Evolutionary conservation across 371 early-diverging fungal species (phyloP).

Genomic region (Smittium mucronatum): DNA sequence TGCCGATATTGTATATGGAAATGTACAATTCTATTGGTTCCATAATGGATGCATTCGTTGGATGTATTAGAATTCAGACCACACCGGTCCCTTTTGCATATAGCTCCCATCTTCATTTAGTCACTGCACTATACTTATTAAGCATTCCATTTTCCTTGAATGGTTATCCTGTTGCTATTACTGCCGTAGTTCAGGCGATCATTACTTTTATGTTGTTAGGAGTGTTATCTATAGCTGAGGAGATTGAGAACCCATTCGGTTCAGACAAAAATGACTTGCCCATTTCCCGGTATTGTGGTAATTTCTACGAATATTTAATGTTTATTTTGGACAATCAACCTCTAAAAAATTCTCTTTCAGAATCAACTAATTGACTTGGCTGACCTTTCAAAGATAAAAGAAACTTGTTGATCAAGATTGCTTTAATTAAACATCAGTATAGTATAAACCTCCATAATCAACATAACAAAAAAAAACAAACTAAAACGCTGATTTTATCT

Average conservation of each 20-base stretch:
- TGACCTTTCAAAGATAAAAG: too few relatives aligned
- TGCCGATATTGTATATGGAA: background rate
- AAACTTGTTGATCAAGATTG: too few relatives aligned
- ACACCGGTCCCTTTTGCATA: slow-evolving; percentile 78
- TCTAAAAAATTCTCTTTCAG: too few relatives aligned
- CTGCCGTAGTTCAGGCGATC: slow-evolving; percentile 42
- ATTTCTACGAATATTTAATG: slow-evolving; percentile 22
- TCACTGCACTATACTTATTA: slow-evolving; percentile 50
- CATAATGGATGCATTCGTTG: slow-evolving; percentile 21
- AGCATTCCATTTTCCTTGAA: slow-evolving; percentile 56
- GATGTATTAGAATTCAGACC: slow-evolving; percentile 60
- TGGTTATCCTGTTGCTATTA: slow-evolving; percentile 22
- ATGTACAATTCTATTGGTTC: background rate
- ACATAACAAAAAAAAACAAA: too few relatives aligned
- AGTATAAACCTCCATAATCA: too few relatives aligned
- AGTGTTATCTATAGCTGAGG: slow-evolving; percentile 51
- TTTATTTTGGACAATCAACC: too few relatives aligned
- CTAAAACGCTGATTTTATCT: too few relatives aligned
- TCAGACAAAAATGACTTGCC: slow-evolving; percentile 47
- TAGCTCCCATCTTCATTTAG: slow-evolving; percentile 59
- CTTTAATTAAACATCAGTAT: too few relatives aligned
- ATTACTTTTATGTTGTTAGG: slow-evolving; percentile 58
- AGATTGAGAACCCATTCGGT: slow-evolving; percentile 66
- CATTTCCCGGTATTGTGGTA: slow-evolving; percentile 24
- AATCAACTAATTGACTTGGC: too few relatives aligned